phyloP scores from a whole-genome alignment of 768 basidiomycete species.

The Russula sp. region DNA sequence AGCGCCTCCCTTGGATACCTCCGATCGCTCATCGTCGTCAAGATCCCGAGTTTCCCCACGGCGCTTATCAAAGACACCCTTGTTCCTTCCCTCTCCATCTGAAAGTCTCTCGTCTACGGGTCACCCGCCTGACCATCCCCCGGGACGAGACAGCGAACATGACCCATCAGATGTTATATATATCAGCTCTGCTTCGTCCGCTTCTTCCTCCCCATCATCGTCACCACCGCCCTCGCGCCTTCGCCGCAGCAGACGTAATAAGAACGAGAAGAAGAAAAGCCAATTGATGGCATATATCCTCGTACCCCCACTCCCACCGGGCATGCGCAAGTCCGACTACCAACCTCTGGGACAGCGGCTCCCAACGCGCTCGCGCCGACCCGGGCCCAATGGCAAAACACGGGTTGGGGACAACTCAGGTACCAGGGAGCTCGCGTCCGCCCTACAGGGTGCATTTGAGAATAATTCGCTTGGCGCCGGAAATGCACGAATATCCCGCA shows the following conservation, averaged over 20 bases:
- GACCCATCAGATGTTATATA: slow-evolving; percentile 5
- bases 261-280: neutral
- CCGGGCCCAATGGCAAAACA: neutral
- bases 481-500: too few relatives aligned
- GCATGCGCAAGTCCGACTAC: neutral
- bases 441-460: slow-evolving; percentile 8
- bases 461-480: neutral
- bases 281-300: slow-evolving; percentile 11
- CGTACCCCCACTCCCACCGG: neutral
- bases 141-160: neutral
- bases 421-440: neutral
- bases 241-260: neutral
- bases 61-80: slow-evolving; percentile 4
- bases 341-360: neutral
- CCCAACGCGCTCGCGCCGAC: neutral
- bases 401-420: neutral
- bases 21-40: neutral
- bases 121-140: neutral
- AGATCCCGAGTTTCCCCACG: neutral
- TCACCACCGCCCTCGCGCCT: neutral
- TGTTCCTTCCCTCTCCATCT: slow-evolving; percentile 13
- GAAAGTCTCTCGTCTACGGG: neutral
- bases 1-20: neutral
- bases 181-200: neutral
- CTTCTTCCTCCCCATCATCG: neutral